A percentile compares a stretch with the other conserved stretches of the same genome.
phyloP scores from a whole-genome alignment of 2,329 filamentous ascomycete species.

The Epichloe sp. region DNA sequence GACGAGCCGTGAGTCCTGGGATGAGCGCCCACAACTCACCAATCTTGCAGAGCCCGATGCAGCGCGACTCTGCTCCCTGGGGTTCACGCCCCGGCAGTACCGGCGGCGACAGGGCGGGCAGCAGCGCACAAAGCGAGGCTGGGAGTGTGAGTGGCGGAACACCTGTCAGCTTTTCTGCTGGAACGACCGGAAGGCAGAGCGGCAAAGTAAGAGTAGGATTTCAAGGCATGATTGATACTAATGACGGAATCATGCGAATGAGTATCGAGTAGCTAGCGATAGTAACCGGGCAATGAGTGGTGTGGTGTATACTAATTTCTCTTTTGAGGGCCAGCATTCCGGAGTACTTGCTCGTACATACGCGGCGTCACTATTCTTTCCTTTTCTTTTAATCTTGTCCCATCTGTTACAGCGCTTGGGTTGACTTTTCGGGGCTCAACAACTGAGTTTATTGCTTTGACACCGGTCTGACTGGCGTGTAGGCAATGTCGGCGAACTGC shows the following conservation, averaged over 20 bases:
- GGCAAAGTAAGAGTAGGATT: conserved; percentile 57
- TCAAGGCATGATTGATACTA: conserved; percentile 92
- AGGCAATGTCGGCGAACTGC: not conserved
- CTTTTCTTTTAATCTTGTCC: not conserved
- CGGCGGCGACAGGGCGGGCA: conserved; percentile 37
- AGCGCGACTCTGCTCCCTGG: conserved; percentile 59
- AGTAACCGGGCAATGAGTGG: not conserved
- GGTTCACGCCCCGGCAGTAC: conserved; percentile 56
- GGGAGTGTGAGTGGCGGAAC: conserved; percentile 24
- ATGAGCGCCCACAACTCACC: conserved; percentile 87
- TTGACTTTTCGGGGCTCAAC: not conserved
- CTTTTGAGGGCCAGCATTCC: not conserved
- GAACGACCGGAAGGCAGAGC: conserved; percentile 30
- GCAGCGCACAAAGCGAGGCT: conserved; percentile 39
- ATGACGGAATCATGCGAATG: conserved; percentile 92
- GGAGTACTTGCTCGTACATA: not conserved
- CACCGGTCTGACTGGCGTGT: no score
- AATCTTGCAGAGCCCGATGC: conserved; percentile 69
- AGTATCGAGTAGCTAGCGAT: conserved; percentile 58
- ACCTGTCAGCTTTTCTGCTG: conserved; percentile 20
- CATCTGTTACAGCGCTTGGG: not conserved
- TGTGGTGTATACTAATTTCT: no score
- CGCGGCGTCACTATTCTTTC: not conserved
- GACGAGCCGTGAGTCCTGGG: conserved; percentile 80
- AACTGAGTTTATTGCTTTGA: not conserved